Conservation (phyloP, 805 yeast genomes). For the Lipomyces orientalis region DNA sequence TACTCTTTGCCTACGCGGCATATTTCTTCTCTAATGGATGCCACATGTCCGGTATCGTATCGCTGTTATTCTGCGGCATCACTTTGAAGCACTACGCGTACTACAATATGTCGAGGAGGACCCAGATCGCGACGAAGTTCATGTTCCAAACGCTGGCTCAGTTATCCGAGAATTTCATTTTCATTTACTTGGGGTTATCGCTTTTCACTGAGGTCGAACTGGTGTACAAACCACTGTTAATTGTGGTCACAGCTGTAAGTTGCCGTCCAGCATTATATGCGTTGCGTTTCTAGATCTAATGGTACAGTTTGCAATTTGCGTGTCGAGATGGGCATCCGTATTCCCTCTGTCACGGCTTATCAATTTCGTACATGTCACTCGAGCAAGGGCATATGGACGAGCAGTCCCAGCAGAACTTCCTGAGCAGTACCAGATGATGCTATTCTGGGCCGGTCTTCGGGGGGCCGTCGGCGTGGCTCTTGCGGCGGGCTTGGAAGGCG, state of each 20-base stretch:
- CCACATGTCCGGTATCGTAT: conserved; percentile 77
- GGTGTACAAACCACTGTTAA: conserved; percentile 90
- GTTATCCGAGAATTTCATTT: conserved; percentile 93
- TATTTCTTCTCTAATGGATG: conserved; percentile 98
- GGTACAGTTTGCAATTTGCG: conserved; percentile 68
- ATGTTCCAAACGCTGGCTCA: conserved; percentile 94
- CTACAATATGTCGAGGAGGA: conserved; percentile 94
- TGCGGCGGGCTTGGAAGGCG: conserved; percentile 97
- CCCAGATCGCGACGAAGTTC: conserved; percentile 95
- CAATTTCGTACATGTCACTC: conserved; percentile 75
- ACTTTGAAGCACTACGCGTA: conserved; percentile 96
- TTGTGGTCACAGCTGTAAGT: conserved; percentile 78
- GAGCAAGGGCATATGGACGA: conserved; percentile 50
- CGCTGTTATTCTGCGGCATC: conserved; percentile 92
- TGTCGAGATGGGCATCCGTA: conserved; percentile 96
- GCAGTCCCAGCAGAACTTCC: conserved; percentile 83
- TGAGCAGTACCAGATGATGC: conserved; percentile 96
- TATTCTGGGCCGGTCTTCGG: conserved; percentile 98
- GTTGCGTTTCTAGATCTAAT: no score
- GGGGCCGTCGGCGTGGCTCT: conserved; percentile 99
- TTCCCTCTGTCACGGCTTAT: conserved; percentile 88
- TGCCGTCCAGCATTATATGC: not conserved
- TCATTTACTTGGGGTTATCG: conserved; percentile 91
- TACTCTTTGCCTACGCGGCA: conserved; percentile 91
- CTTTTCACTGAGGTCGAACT: conserved; percentile 94